Base-by-base conservation (phyloP, 306 rosid species). In the cucumber (Cucumis sativus) region DNA sequence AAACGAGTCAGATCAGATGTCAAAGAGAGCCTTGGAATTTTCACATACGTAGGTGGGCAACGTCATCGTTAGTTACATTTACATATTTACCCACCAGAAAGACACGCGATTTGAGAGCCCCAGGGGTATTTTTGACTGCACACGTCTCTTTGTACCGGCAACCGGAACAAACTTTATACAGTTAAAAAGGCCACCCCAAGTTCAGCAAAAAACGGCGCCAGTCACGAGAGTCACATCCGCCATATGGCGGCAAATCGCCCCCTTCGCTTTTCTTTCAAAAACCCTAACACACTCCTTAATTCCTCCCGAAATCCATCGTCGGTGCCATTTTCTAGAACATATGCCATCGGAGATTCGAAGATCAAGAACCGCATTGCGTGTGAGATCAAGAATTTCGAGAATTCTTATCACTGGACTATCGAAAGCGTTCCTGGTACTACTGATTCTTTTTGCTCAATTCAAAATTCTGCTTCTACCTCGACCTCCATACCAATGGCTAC, bases 161-260 rank as follows among this genome's bases (percentile, higher is more conserved):
- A 39, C 51, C 28, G 51, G 73, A 40, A 20, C 54, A 43, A n/a
- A 11, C 54, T 25, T 20, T 20, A 41, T 16, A 30, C 52, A 14
- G 73, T 41, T 67, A n/a, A 41, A 20, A 69, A 40, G 57, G 37
- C 55, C 55, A 21, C 7, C 74, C 75, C 57, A 47, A 7, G 37
- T 70, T 13, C 76, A 23, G 56, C 37, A 47, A 21, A 47, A 41
- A 23, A 71, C 59, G 76, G 76, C 76, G 76, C 23, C 59, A 15
- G 59, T 70, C 37, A 21, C 75, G 75, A 47, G 59, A 47, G 40
- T 71, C 76, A 45, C 74, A 30, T 35, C 84, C 80, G 88, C 90
- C 90, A 70, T 69, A 91, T 90, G 97, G 91, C 89, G 87, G 93
- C 96, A 68, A 82, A 83, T 80, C 87, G 85, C 75, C 72, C 83